Conservation (phyloP, 2,329 filamentous ascomycete species). For the Fusarium sp. region DNA sequence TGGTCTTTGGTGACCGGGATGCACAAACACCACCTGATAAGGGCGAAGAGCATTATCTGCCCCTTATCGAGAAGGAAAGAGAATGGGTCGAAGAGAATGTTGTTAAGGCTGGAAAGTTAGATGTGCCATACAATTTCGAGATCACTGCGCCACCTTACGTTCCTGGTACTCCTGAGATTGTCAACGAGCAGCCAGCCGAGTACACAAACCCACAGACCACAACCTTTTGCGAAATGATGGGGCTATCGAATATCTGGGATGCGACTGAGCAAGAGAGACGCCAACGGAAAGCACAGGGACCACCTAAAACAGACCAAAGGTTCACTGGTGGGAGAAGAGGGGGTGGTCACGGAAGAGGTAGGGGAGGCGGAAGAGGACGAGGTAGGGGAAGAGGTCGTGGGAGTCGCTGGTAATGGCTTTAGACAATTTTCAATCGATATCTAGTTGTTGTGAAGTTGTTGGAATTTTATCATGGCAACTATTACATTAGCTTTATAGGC, state of each 20-base stretch:
- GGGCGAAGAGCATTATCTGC: slow-evolving; percentile 75
- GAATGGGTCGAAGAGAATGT: slow-evolving; percentile 86
- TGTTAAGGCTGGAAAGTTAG: slow-evolving; percentile 69
- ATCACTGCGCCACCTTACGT: slow-evolving; percentile 80
- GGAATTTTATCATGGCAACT: background rate
- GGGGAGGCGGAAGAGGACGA: slow-evolving; percentile 50
- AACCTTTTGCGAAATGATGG: slow-evolving; percentile 82
- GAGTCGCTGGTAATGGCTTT: slow-evolving; percentile 34
- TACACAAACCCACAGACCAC: slow-evolving; percentile 89
- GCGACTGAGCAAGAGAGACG: slow-evolving; percentile 77
- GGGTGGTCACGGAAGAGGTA: slow-evolving; percentile 52
- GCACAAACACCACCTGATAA: slow-evolving; percentile 68
- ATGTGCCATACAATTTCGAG: slow-evolving; percentile 82
- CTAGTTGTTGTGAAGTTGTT: background rate
- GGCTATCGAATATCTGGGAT: slow-evolving; percentile 80
- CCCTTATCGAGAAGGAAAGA: slow-evolving; percentile 75
- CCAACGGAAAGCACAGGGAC: slow-evolving; percentile 68
- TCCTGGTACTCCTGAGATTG: slow-evolving; percentile 65
- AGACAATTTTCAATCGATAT: background rate
- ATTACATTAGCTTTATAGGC: background rate
- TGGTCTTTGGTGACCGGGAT: slow-evolving; percentile 71
- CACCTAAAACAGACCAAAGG: slow-evolving; percentile 57
- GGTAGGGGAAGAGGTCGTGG: slow-evolving; percentile 43
- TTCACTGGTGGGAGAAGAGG: slow-evolving; percentile 54
- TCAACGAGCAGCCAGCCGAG: slow-evolving; percentile 76